Percentiles rank a stretch among this genome's conserved stretches.
These are phyloP conservation scores for Diaporthe sp. DNA, from an alignment of 2,329 filamentous ascomycete species.

Conservation along the genomic window DNA sequence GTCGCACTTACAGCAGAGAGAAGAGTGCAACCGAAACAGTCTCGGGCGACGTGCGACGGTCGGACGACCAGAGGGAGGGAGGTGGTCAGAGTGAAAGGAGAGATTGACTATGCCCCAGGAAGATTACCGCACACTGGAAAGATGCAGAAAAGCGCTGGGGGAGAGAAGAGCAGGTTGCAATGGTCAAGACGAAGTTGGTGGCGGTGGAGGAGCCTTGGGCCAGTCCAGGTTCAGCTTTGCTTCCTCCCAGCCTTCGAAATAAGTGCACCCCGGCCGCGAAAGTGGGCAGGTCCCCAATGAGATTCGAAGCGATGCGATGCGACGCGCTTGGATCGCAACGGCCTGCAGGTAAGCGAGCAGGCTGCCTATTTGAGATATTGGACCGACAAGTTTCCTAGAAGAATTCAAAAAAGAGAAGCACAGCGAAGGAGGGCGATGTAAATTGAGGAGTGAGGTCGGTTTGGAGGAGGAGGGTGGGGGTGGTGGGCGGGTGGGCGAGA, in stretches of 20 bases:
- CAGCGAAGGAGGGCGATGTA: neutral
- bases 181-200: conserved; percentile 21
- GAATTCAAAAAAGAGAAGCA: neutral
- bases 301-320: conserved; percentile 19
- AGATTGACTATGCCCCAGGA: conserved; percentile 7
- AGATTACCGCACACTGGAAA: conserved; percentile 2
- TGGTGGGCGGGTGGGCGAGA: neutral
- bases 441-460: conserved; percentile 5
- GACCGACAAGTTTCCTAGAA: neutral
- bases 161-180: conserved; percentile 23
- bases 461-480: conserved; percentile 5
- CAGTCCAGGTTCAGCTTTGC: conserved; percentile 34
- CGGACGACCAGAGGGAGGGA: neutral
- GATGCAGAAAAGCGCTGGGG: conserved; percentile 15
- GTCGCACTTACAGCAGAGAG: conserved; percentile 38
- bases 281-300: conserved; percentile 33
- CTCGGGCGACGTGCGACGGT: conserved; percentile 27
- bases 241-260: conserved; percentile 39
- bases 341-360: conserved; percentile 32
- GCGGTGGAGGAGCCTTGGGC: conserved; percentile 35
- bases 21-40: conserved; percentile 28
- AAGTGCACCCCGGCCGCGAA: conserved; percentile 34
- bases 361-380: conserved; percentile 3
- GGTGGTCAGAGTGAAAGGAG: neutral
- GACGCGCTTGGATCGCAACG: conserved; percentile 33